Evolutionary conservation across 225 moss, liverwort and hornwort species (phyloP), one percentile per base, ranked within the genome.

Genomic region (Polytrichum formosum): DNA sequence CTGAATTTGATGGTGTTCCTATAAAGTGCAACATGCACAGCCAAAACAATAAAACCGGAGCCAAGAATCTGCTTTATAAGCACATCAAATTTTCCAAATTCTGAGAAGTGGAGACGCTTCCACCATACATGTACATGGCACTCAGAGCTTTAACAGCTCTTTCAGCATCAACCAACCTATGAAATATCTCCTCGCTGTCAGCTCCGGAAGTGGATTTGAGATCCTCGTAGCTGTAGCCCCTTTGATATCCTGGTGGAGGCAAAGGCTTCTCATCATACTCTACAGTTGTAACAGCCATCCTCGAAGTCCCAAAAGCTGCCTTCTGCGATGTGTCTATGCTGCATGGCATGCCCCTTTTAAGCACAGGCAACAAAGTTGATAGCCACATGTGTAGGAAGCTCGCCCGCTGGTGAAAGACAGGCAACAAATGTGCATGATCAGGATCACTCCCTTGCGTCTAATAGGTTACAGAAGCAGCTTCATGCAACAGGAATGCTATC

Each of bases 251-350:
- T 1, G 91, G 95, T 29, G 67, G 82, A 16, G 93, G 95, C 61
- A 93, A 79, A 5, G 90, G 93, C 72, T 83, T 96, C 21, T 93
- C 95, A 74, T 96, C 91, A 5, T 84, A 85, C 35, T 77, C 84
- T 63, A 74, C 6, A 21, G 65, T 66, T 13, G 77, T 85, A 26
- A 79, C 61, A 23, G 78, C 79, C 67, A 70, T 74, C 59, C 82
- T 92, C 7, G 56, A 69, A 19, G 75, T 79, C 65, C 89, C 77
- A 66, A 84, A 67, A 9, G 77, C 81, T 53, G 68, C 76, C 23
- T 87, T 87, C 30, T 79, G 75, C 13, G 68, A 81, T 29, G 73
- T 70, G 21, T 76, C 83, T 18, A 58, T 26, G 23, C 54, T 69
- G 61, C 53, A 67, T 4, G 75, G 74, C 53, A 73, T 62, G 29